These are phyloP conservation scores for Fusarium austroafricanum DNA, from an alignment of 2,329 filamentous ascomycete genomes.

Conservation along the genomic window DNA sequence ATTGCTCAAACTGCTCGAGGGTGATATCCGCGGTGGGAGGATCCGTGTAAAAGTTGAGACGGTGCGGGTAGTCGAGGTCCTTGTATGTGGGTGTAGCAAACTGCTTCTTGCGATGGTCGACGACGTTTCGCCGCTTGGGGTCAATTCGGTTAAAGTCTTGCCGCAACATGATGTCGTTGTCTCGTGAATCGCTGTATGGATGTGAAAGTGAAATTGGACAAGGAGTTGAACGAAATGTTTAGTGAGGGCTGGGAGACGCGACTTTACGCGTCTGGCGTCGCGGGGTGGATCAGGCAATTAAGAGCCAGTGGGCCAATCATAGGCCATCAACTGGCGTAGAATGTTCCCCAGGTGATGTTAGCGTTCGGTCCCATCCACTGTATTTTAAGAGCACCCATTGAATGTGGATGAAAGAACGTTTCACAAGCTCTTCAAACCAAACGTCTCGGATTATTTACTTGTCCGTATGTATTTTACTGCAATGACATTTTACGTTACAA, in stretches of 20 bases:
- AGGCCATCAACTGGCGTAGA: neutral
- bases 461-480: neutral
- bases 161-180: slow-evolving; percentile 57
- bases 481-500: neutral
- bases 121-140: slow-evolving; percentile 78
- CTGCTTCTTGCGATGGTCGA: slow-evolving; percentile 87
- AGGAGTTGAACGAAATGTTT: slow-evolving; percentile 21
- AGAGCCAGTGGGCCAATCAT: slow-evolving; percentile 34
- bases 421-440: neutral
- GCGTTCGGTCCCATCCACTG: neutral
- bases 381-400: neutral
- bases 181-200: slow-evolving; percentile 9
- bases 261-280: slow-evolving; percentile 47
- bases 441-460: neutral
- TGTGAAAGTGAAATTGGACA: slow-evolving; percentile 21
- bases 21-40: slow-evolving; percentile 95
- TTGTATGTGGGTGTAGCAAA: slow-evolving; percentile 83
- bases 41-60: slow-evolving; percentile 90
- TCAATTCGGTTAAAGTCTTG: slow-evolving; percentile 66
- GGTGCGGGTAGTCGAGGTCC: slow-evolving; percentile 82
- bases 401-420: neutral
- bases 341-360: slow-evolving; percentile 20
- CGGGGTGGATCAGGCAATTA: slow-evolving; percentile 43
- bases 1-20: slow-evolving; percentile 97
- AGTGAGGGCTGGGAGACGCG: slow-evolving; percentile 49